Base-by-base conservation (phyloP, 345 rosid genomes). In the Citrus unshiu region DNA sequence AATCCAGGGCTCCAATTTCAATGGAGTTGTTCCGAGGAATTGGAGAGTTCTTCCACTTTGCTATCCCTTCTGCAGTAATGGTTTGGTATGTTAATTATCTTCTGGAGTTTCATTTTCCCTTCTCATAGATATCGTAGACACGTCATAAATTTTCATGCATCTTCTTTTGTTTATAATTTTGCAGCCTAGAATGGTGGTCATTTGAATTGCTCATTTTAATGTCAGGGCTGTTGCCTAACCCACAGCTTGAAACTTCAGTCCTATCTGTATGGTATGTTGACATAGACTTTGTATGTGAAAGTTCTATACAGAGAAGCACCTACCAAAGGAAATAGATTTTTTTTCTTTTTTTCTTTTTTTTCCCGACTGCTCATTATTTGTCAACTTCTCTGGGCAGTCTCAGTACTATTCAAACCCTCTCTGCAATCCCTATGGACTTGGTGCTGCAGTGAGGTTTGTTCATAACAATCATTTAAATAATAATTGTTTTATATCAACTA, bases 181-280 rank as follows among this genome's bases (percentile, higher is more conserved):
- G 85, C 86, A 96, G 98, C 89, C 91, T 94, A 4, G 94, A 96
- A 80, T 94, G 98, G 98, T 94, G 98, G 97, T 96, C 99, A 54
- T 96, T 89, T 80, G 98, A 95, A 80, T 81, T 93, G 61, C 88
- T 95, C n/a, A 77, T 87, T 69, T 54, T 95, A 87, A 87, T 95
- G 46, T 95, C 97, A 25, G 98, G 99, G 13, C 72, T 92, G 21
- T 66, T 93, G 35, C 96, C 97, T 6, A 93, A 91, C 79, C 96
- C 97, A 0, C 76, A 87, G 90, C 98, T 95, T 65, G 98, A 92
- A 85, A 86, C 98, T 81, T 95, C 99, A 8, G 96, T 92, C 76
- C 88, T 92, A 7, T 93, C 99, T 19, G 87, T 92, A 7, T 92
- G 98, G 97, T 93, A 88, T 77, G 91, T 66, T 21, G 5, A 35